These are phyloP conservation scores for Isoetes taiwanensis DNA, from an alignment of 75 land plant species.

Conservation along the genomic window DNA sequence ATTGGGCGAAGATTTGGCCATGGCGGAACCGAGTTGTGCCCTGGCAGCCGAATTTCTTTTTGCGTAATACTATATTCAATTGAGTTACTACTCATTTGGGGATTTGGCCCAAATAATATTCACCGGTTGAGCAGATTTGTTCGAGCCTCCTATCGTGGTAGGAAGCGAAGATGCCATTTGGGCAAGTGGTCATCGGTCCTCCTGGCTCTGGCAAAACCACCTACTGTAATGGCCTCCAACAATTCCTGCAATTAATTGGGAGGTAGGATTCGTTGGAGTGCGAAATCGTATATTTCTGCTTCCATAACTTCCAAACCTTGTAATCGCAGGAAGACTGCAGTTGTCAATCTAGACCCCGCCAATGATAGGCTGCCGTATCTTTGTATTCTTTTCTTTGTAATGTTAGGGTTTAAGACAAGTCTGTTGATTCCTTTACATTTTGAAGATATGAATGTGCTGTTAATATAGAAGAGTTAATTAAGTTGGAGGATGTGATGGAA, in stretches of 20 bases:
- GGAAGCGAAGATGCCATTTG: constrained; percentile 47
- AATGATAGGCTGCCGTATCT: constrained; percentile 97
- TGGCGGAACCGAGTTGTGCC: too few species aligned
- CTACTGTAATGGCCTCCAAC: constrained; percentile 97
- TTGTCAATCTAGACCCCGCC: constrained; percentile 95
- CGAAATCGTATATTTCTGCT: not conserved
- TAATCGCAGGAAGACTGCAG: constrained; percentile 74
- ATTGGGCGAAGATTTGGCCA: too few species aligned
- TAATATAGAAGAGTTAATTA: constrained; percentile 84
- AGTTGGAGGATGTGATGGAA: constrained; percentile 84
- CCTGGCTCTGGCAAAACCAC: constrained; percentile 95
- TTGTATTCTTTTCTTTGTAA: not conserved
- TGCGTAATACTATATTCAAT: too few species aligned
- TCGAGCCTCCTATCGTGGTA: too few species aligned
- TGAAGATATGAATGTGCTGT: constrained; percentile 81
- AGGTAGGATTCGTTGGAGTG: constrained; percentile 26
- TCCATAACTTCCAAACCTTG: not conserved
- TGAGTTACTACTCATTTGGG: too few species aligned
- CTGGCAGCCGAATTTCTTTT: too few species aligned
- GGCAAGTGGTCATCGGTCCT: constrained; percentile 84
- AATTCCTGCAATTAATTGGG: constrained; percentile 82
- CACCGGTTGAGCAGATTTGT: too few species aligned
- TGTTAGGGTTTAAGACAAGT: not conserved
- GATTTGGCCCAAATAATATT: too few species aligned
- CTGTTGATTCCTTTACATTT: constrained; percentile 13